Conservation (phyloP, 768 basidiomycete genomes). For the Xerocomellus intermedius region DNA sequence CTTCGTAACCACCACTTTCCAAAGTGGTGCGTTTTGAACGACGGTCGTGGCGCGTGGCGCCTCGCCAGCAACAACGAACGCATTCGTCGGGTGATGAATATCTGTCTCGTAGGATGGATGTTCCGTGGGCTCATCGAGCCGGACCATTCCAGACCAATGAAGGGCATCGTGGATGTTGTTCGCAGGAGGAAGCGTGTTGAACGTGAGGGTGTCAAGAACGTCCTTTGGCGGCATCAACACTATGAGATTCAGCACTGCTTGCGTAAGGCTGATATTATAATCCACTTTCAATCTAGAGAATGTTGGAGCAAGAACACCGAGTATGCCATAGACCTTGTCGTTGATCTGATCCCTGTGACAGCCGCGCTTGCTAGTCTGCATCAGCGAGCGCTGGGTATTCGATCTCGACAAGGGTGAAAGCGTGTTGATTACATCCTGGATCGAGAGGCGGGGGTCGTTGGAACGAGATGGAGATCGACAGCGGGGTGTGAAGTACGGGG, state of each 20-base stretch:
- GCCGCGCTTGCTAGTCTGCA: constrained; percentile 9
- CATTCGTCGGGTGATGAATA: constrained; percentile 1
- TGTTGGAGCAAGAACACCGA: constrained; percentile 1
- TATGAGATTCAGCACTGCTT: constrained; percentile 7
- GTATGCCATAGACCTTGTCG: constrained; percentile 13
- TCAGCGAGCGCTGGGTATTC: constrained; percentile 6
- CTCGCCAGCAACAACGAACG: not conserved
- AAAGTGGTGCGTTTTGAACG: constrained; percentile 1
- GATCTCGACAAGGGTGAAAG: constrained; percentile 6
- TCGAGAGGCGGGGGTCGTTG: not conserved
- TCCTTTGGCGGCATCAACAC: constrained; percentile 2
- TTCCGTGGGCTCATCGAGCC: constrained; percentile 2
- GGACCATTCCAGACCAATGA: constrained; percentile 15
- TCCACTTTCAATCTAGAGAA: not conserved
- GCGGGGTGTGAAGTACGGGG: constrained; percentile 6
- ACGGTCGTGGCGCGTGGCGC: not conserved
- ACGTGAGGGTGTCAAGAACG: constrained; percentile 14
- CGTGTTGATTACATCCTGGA: constrained; percentile 7
- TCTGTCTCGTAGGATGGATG: constrained; percentile 12
- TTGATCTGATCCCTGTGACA: not conserved
- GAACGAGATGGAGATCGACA: not conserved
- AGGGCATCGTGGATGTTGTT: not conserved
- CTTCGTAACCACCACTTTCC: constrained; percentile 5
- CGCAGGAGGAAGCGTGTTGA: constrained; percentile 4
- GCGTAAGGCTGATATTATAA: not conserved